These are phyloP conservation scores for Boletus eberwhitei DNA, from an alignment of 768 basidiomycete species.

Conservation along the genomic window DNA sequence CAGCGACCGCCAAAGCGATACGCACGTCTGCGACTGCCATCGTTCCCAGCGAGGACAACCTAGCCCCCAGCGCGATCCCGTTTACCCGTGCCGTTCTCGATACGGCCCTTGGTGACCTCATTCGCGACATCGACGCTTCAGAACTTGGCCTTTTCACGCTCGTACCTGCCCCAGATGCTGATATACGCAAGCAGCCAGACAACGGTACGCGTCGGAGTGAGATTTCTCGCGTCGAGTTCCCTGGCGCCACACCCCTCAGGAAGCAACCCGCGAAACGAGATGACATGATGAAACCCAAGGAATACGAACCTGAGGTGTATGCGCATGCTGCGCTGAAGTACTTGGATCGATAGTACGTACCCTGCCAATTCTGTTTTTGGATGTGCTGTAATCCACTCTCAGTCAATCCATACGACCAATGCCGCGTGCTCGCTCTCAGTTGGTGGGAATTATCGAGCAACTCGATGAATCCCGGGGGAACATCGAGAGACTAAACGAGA, in stretches of 20 bases:
- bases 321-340: constrained; percentile 73
- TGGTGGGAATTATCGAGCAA: constrained; percentile 36
- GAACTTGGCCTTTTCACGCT: constrained; percentile 78
- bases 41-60: constrained; percentile 22
- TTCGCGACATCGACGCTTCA: constrained; percentile 74
- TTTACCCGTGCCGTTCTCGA: constrained; percentile 67
- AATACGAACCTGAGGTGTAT: constrained; percentile 71
- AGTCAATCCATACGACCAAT: constrained; percentile 47
- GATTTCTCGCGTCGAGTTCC: constrained; percentile 62
- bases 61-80: constrained; percentile 19
- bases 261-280: constrained; percentile 41
- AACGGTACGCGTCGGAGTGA: constrained; percentile 34
- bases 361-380: neutral
- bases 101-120: constrained; percentile 66
- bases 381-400: constrained; percentile 30
- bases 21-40: constrained; percentile 39
- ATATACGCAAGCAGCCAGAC: constrained; percentile 27
- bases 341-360: constrained; percentile 70
- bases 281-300: constrained; percentile 33
- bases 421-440: constrained; percentile 46
- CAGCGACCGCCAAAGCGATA: constrained; percentile 50
- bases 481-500: constrained; percentile 34
- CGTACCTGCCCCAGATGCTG: constrained; percentile 35
- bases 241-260: constrained; percentile 67
- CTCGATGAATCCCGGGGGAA: constrained; percentile 37